Conservation (phyloP, 495 filamentous ascomycete species). For the Stereocaulon alpinum region DNA sequence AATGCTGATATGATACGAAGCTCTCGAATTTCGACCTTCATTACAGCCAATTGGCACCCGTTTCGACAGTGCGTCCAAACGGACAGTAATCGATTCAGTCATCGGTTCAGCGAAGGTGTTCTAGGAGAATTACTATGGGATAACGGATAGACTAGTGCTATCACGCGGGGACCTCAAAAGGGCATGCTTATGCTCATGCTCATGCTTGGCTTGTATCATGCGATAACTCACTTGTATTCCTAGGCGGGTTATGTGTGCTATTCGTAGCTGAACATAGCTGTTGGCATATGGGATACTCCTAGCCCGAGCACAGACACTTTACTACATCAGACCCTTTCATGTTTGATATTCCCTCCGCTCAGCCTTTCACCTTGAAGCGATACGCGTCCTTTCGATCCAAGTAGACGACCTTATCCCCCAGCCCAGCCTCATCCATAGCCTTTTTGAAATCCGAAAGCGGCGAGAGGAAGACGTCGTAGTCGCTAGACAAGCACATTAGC, state of each 20-base stretch:
- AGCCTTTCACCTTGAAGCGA: constrained; percentile 37
- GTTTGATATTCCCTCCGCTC: not conserved
- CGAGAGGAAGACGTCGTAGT: constrained; percentile 53
- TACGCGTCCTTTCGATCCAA: constrained; percentile 52
- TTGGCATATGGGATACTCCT: no score
- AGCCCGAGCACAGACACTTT: no score
- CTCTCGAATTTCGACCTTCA: constrained; percentile 13
- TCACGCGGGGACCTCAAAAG: not conserved
- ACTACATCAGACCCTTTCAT: no score
- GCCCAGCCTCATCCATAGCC: constrained; percentile 41
- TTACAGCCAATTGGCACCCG: constrained; percentile 11
- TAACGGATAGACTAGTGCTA: not conserved
- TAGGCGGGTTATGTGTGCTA: not conserved
- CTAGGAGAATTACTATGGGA: not conserved
- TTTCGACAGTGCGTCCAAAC: not conserved
- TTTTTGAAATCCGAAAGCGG: constrained; percentile 51
- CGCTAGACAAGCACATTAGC: constrained; percentile 23
- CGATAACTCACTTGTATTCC: not conserved
- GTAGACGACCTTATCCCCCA: constrained; percentile 46
- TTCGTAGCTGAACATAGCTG: no score
- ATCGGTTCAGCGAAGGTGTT: constrained; percentile 13
- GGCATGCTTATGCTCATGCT: not conserved
- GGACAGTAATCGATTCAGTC: not conserved
- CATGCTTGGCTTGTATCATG: not conserved
- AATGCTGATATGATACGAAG: not conserved